Evolutionary conservation across 371 early-diverging fungal species (phyloP).

Genomic region (Vairimorpha necatrix): DNA sequence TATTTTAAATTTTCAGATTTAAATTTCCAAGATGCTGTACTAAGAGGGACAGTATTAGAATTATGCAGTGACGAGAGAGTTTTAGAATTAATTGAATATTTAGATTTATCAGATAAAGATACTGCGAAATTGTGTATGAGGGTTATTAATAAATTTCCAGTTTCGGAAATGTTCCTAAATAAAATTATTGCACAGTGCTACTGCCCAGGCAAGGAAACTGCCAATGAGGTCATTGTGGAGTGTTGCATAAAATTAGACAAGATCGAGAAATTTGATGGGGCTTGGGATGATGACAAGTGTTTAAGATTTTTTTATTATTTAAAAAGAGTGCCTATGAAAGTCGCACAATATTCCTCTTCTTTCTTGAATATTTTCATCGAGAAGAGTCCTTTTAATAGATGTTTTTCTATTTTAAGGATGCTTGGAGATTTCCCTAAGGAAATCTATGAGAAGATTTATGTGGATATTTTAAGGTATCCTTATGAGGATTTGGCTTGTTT

Average conservation of each 20-base stretch:
- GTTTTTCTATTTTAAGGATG: slow-evolving; percentile 52
- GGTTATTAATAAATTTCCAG: slow-evolving; percentile 37
- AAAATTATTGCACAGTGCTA: slow-evolving; percentile 10
- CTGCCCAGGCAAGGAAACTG: not conserved
- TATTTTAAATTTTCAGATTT: not conserved
- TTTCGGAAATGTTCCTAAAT: slow-evolving; percentile 2
- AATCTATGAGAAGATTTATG: slow-evolving; percentile 49
- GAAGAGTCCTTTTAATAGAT: slow-evolving; percentile 53
- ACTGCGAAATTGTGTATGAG: slow-evolving; percentile 22
- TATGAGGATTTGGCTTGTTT: slow-evolving; percentile 42
- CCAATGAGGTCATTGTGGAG: slow-evolving; percentile 40
- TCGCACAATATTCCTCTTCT: slow-evolving; percentile 12
- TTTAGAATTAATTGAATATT: slow-evolving; percentile 20
- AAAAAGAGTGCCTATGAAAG: slow-evolving; percentile 15
- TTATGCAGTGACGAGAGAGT: slow-evolving; percentile 28
- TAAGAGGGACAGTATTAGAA: slow-evolving; percentile 4
- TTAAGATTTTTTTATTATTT: slow-evolving; percentile 49
- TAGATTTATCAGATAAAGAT: slow-evolving; percentile 57
- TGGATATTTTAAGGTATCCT: slow-evolving; percentile 30
- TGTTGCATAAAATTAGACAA: slow-evolving; percentile 27
- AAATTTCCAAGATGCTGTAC: slow-evolving; percentile 18
- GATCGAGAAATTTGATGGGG: slow-evolving; percentile 25
- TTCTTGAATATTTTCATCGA: slow-evolving; percentile 35
- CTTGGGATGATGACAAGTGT: slow-evolving; percentile 35
- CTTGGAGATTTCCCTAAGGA: slow-evolving; percentile 40